phyloP scores from a whole-genome alignment of 1,284 basidiomycete genomes.

The Puccinia novopanici region DNA sequence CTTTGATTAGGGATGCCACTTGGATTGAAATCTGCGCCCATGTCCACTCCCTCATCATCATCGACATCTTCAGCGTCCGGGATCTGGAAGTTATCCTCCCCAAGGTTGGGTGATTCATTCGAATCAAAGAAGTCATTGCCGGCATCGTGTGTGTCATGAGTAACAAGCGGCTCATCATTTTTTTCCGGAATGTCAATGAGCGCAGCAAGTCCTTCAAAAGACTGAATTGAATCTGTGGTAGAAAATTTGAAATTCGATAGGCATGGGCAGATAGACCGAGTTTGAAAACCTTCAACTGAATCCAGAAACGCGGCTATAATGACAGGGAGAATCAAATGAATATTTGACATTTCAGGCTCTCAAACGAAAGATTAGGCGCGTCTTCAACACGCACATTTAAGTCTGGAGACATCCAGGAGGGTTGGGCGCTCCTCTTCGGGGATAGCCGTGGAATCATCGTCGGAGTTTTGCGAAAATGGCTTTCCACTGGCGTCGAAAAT shows the following conservation, averaged over 20 bases:
- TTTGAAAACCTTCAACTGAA: slow-evolving; percentile 67
- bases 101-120: slow-evolving; percentile 52
- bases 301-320: slow-evolving; percentile 65
- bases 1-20: slow-evolving; percentile 77
- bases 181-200: slow-evolving; percentile 43
- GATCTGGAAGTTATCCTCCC: slow-evolving; percentile 39
- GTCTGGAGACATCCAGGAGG: slow-evolving; percentile 57
- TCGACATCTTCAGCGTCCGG: slow-evolving; percentile 49
- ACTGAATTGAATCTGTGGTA: slow-evolving; percentile 63
- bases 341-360: too few relatives aligned
- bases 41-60: slow-evolving; percentile 49
- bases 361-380: background rate
- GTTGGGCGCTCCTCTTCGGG: slow-evolving; percentile 64
- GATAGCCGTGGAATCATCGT: slow-evolving; percentile 65
- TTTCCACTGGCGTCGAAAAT: slow-evolving; percentile 83
- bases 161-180: slow-evolving; percentile 19
- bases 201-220: slow-evolving; percentile 31
- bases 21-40: slow-evolving; percentile 61
- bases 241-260: slow-evolving; percentile 77
- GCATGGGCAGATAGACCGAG: slow-evolving; percentile 75
- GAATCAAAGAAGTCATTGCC: slow-evolving; percentile 52
- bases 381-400: slow-evolving; percentile 59
- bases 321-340: slow-evolving; percentile 41
- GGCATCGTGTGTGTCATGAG: slow-evolving; percentile 38
- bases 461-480: slow-evolving; percentile 23